Evolutionary conservation across 2,329 filamentous ascomycete genomes (phyloP), one percentile per base, ranked within the genome.

Genomic region (Trichoderma harzianum): DNA sequence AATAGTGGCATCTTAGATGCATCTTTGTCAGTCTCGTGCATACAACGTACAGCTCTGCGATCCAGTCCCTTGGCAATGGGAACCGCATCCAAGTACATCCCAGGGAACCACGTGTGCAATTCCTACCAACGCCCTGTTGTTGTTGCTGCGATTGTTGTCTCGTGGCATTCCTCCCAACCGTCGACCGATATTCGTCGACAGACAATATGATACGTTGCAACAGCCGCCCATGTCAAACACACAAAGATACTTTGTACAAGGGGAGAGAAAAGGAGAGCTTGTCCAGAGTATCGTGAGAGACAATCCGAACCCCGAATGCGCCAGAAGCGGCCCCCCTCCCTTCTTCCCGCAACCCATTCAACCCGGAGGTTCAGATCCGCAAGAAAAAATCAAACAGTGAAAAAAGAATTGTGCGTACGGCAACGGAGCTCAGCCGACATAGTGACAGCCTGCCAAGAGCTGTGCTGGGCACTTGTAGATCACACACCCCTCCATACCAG

Each of bases 141-240:
- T 32, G 18, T 63, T 55, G 43, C 24, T 62, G 34, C 47, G 43
- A 62, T n/a, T 58, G 34, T 57, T 66, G 53, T 60, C 32, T 55
- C 69, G 32, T 62, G 28, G 39, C 21, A 28, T 34, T 16, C 21
- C 53, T 61, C 36, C 57, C 67, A 69, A 63, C 28, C 5, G 30
- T 60, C 69, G 47, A 28, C 21, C 61, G 55, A n/a, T 36, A 51
- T 61, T 53, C 69, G 69, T 39, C 28, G 62, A 66, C 69, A 58
- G 62, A 66, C 69, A 58, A 66, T 65, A 61, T 53, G 11, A 71
- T 71, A 61, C 61, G 7, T 61, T 61, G 43, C 21, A 39, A 55
- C 57, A 61, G 24, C n/a, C 60, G 28, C 24, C 51, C n/a, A 34
- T 28, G 28, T 2, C 53, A 69, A 66, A 47, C 26, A 32, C 26